Evolutionary conservation across 371 early-diverging fungal species (phyloP).

Genomic region (Haplosporangium sp.): DNA sequence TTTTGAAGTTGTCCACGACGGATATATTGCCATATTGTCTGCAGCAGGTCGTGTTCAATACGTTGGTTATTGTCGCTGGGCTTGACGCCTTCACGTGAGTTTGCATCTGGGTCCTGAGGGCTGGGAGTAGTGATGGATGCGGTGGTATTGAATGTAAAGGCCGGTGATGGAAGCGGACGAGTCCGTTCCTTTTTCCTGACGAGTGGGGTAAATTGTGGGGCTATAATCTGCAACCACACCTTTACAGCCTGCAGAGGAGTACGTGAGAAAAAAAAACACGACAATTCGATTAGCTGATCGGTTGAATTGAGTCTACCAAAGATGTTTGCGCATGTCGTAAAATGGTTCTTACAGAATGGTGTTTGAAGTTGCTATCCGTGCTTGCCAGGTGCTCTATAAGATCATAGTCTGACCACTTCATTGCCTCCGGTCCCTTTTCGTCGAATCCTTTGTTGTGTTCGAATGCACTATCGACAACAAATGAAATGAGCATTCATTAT

Average conservation of each 20-base stretch:
- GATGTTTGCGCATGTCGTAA: neutral
- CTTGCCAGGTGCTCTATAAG: conserved; percentile 36
- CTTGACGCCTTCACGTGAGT: conserved; percentile 38
- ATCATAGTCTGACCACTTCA: conserved; percentile 44
- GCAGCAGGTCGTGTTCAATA: conserved; percentile 27
- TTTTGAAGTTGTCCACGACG: conserved; percentile 46
- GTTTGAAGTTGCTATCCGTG: conserved; percentile 31
- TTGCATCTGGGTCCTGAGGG: conserved; percentile 39
- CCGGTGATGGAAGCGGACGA: neutral
- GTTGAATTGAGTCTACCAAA: neutral
- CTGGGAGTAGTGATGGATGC: neutral
- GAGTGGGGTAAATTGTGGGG: conserved; percentile 19
- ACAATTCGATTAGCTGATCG: neutral
- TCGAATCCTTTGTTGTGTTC: conserved; percentile 15
- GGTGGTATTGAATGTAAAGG: conserved; percentile 12
- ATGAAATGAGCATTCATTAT: neutral
- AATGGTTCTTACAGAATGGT: conserved; percentile 24
- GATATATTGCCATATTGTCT: conserved; percentile 44
- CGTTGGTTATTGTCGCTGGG: conserved; percentile 25
- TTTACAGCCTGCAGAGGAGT: conserved; percentile 38
- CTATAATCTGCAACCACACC: conserved; percentile 45
- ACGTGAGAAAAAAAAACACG: neutral
- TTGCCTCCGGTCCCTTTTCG: conserved; percentile 30
- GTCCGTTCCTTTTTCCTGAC: conserved; percentile 13
- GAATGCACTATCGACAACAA: conserved; percentile 16